These are phyloP conservation scores for Phylloporus sp. DNA, from an alignment of 768 basidiomycete genomes.

Conservation along the genomic window DNA sequence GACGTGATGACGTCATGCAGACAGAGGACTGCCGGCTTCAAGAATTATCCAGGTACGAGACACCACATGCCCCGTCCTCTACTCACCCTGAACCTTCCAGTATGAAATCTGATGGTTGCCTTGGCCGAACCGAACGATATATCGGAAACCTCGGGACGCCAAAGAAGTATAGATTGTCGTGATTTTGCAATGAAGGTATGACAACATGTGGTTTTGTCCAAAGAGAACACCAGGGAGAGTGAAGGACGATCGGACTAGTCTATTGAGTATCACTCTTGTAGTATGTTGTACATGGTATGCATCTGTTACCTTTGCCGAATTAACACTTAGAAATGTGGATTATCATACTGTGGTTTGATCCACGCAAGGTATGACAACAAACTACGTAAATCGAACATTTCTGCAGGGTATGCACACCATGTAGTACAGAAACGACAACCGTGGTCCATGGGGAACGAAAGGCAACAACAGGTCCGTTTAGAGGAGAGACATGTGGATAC, in stretches of 20 bases:
- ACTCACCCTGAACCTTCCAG: slow-evolving; percentile 2
- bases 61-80: neutral
- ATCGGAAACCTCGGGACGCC: neutral
- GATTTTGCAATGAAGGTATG: neutral
- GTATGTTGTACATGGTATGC: too few relatives aligned
- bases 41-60: slow-evolving; percentile 17
- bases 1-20: slow-evolving; percentile 3
- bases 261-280: too few relatives aligned
- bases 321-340: too few relatives aligned
- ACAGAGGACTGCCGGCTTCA: slow-evolving; percentile 15
- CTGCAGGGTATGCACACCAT: neutral
- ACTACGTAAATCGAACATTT: neutral
- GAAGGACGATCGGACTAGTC: too few relatives aligned
- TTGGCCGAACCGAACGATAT: neutral
- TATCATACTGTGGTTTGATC: too few relatives aligned
- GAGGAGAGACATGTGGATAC: neutral
- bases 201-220: neutral
- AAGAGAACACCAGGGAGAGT: neutral
- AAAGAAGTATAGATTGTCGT: slow-evolving; percentile 3
- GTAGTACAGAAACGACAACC: neutral
- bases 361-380: neutral
- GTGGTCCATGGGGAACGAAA: neutral
- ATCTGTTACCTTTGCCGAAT: too few relatives aligned
- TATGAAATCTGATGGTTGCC: slow-evolving; percentile 25
- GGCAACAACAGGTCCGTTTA: neutral